Evolutionary conservation across 2,329 filamentous ascomycete genomes (phyloP).

Genomic region (Xylaria sp.): DNA sequence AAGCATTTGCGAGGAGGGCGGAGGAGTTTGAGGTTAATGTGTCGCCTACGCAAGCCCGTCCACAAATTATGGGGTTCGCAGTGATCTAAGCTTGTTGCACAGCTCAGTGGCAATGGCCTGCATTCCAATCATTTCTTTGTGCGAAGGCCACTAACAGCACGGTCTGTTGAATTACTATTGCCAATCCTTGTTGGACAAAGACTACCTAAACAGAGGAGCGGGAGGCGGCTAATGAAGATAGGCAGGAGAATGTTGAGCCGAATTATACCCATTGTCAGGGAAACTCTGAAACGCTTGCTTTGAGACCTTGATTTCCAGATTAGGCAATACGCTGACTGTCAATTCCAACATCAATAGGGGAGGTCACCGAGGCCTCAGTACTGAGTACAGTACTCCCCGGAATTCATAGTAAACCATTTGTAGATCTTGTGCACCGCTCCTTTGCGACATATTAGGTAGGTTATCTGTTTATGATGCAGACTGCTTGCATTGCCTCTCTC

Average conservation of each 20-base stretch:
- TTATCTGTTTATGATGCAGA: neutral
- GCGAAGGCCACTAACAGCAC: conserved; percentile 9
- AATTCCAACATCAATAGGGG: conserved; percentile 35
- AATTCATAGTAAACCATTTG: neutral
- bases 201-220: conserved; percentile 15
- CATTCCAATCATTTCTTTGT: conserved; percentile 40
- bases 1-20: conserved; percentile 36
- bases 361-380: conserved; percentile 9
- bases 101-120: conserved; percentile 36
- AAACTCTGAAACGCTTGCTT: conserved; percentile 44
- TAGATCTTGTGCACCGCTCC: conserved; percentile 2
- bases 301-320: conserved; percentile 35
- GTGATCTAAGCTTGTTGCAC: conserved; percentile 27
- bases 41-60: conserved; percentile 33
- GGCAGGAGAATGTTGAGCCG: conserved; percentile 22
- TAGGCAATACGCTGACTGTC: conserved; percentile 39
- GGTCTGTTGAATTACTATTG: conserved; percentile 19
- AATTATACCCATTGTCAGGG: conserved; percentile 29
- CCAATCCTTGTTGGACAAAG: conserved; percentile 22
- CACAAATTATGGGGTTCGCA: conserved; percentile 39
- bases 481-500: conserved; percentile 23
- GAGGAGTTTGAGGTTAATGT: conserved; percentile 26
- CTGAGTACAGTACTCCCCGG: neutral
- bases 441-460: conserved; percentile 1
- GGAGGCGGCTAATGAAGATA: conserved; percentile 31